phyloP scores from a whole-genome alignment of 352 stramenopile genomes.

The Pythium chondricola region DNA sequence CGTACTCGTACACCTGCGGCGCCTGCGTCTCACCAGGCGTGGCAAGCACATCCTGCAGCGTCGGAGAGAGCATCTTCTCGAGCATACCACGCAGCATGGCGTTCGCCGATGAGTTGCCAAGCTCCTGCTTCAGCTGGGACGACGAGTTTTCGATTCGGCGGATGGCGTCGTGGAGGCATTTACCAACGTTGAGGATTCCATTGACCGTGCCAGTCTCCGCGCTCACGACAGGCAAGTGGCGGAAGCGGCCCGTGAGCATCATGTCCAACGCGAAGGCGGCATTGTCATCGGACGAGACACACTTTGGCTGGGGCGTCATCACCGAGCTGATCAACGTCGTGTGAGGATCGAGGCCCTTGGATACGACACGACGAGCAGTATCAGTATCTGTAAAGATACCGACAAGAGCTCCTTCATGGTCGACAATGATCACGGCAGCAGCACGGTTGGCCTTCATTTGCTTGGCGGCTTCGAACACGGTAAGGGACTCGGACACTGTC shows the following conservation, averaged over 20 bases:
- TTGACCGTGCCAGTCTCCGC: slow-evolving; percentile 80
- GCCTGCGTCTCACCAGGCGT: slow-evolving; percentile 56
- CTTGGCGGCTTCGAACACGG: slow-evolving; percentile 82
- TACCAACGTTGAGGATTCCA: slow-evolving; percentile 96
- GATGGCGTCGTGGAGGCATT: slow-evolving; percentile 98
- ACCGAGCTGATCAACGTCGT: slow-evolving; percentile 64
- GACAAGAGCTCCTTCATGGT: slow-evolving; percentile 76
- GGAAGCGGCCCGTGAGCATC: slow-evolving; percentile 90
- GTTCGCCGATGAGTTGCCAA: slow-evolving; percentile 53
- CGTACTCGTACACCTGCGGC: slow-evolving; percentile 64
- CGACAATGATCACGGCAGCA: slow-evolving; percentile 90
- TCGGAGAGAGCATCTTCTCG: slow-evolving; percentile 85
- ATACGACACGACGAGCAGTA: slow-evolving; percentile 72
- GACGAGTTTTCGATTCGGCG: slow-evolving; percentile 91
- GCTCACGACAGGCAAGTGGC: slow-evolving; percentile 94
- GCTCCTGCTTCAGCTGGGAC: slow-evolving; percentile 72
- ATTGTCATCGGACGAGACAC: slow-evolving; percentile 77
- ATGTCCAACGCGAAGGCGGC: slow-evolving; percentile 78
- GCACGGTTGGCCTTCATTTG: slow-evolving; percentile 90
- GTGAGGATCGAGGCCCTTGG: slow-evolving; percentile 60
- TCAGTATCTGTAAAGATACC: slow-evolving; percentile 95
- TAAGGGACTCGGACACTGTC: slow-evolving; percentile 70
- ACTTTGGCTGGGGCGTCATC: slow-evolving; percentile 84
- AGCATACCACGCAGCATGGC: slow-evolving; percentile 68
- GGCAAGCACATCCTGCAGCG: slow-evolving; percentile 68